These are phyloP conservation scores for Chamaenerion angustifolium DNA, from an alignment of 345 rosid genomes.

Conservation along the genomic window DNA sequence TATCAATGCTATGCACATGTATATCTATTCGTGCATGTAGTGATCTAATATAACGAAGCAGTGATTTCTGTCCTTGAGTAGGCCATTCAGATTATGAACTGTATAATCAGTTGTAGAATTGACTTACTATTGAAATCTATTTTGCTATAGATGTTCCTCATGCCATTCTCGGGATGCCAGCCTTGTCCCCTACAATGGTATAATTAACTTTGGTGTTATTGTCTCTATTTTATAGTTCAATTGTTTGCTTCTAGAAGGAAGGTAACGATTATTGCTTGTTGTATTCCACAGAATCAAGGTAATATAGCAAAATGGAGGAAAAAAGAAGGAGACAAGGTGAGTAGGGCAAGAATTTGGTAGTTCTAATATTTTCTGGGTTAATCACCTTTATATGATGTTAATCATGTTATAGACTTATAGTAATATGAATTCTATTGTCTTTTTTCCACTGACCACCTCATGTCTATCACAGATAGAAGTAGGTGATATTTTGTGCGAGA, in stretches of 20 bases:
- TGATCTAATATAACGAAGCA: no score
- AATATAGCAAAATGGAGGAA: slow-evolving; percentile 82
- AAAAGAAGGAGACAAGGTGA: slow-evolving; percentile 96
- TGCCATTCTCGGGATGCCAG: slow-evolving; percentile 76
- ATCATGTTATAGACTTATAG: no score
- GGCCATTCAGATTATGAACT: background rate
- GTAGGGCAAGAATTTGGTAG: slow-evolving; percentile 6
- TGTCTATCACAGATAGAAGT: slow-evolving; percentile 63
- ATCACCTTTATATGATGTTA: background rate
- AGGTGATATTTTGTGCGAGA: slow-evolving; percentile 83
- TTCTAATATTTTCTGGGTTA: background rate
- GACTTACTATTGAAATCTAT: background rate
- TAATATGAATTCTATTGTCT: background rate
- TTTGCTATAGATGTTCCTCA: slow-evolving; percentile 47
- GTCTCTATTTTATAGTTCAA: slow-evolving; percentile 2
- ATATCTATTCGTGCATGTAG: no score
- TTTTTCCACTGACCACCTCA: background rate
- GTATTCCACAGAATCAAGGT: slow-evolving; percentile 70
- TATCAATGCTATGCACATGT: background rate
- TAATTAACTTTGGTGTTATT: slow-evolving; percentile 10
- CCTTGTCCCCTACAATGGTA: slow-evolving; percentile 99
- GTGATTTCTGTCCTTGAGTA: no score
- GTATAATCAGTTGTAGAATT: background rate
- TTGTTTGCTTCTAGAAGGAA: slow-evolving; percentile 13
- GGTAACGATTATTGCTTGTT: slow-evolving; percentile 15